phyloP scores from a whole-genome alignment of 2,329 filamentous ascomycete genomes.

The Xylaria sp. region DNA sequence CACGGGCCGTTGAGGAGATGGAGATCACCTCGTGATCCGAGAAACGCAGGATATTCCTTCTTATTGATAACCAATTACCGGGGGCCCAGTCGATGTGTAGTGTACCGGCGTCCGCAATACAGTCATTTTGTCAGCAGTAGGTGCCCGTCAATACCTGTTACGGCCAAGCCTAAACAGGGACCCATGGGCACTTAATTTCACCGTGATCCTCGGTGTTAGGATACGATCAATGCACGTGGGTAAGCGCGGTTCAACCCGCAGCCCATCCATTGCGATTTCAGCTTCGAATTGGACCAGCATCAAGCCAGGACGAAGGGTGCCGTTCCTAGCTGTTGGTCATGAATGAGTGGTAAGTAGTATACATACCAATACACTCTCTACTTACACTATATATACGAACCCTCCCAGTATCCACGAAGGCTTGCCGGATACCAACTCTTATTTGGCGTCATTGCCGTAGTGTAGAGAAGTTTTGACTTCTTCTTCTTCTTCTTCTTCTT shows the following conservation, averaged over 20 bases:
- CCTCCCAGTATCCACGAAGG: background rate
- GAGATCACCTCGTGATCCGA: constrained; percentile 14
- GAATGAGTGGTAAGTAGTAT: background rate
- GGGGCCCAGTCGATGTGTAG: background rate
- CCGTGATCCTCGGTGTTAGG: constrained; percentile 26
- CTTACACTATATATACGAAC: background rate
- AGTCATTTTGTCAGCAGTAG: constrained; percentile 30
- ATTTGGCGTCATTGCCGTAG: background rate
- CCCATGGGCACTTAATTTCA: constrained; percentile 26
- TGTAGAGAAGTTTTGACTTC: background rate
- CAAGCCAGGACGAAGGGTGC: constrained; percentile 1
- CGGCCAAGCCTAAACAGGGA: constrained; percentile 25
- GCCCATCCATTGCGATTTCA: constrained; percentile 16
- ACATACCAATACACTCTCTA: background rate
- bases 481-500: no score
- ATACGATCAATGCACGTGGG: constrained; percentile 25
- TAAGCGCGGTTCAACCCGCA: constrained; percentile 16
- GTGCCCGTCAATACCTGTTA: constrained; percentile 17
- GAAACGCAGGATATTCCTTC: constrained; percentile 17
- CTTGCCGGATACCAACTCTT: background rate
- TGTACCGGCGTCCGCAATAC: background rate
- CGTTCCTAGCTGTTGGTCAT: background rate
- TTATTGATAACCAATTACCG: constrained; percentile 21
- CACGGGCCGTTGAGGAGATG: background rate
- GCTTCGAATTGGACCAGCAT: constrained; percentile 17